These are phyloP conservation scores for Aphanoascus verrucosus DNA, from an alignment of 2,329 filamentous ascomycete genomes.

Conservation along the genomic window DNA sequence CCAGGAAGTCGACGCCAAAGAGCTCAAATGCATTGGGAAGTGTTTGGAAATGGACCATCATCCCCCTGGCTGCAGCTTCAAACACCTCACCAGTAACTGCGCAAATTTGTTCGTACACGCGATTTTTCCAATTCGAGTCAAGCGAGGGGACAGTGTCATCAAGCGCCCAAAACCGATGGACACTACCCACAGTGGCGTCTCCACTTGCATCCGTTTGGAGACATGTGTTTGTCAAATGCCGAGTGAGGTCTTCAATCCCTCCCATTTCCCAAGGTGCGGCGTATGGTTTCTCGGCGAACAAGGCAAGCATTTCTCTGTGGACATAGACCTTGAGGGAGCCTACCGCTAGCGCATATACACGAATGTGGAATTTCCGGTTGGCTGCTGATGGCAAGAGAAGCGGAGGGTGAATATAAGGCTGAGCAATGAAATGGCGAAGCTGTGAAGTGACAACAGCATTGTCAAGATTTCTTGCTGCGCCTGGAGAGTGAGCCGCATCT, in stretches of 20 bases:
- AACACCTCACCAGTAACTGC: conserved; percentile 65
- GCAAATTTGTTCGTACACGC: conserved; percentile 66
- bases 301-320: conserved; percentile 80
- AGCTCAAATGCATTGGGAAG: conserved; percentile 82
- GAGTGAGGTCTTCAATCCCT: conserved; percentile 47
- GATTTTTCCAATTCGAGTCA: conserved; percentile 41
- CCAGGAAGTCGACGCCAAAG: conserved; percentile 82
- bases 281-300: conserved; percentile 75
- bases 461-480: conserved; percentile 7
- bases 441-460: conserved; percentile 69
- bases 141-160: conserved; percentile 27
- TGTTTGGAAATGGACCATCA: conserved; percentile 86
- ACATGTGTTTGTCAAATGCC: conserved; percentile 92
- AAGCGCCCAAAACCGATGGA: conserved; percentile 65
- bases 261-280: conserved; percentile 44
- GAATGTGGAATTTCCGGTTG: conserved; percentile 82
- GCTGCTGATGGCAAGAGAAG: conserved; percentile 57
- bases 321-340: conserved; percentile 74
- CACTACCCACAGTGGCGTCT: conserved; percentile 47
- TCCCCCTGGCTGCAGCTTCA: conserved; percentile 70
- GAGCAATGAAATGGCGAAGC: conserved; percentile 88
- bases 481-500: conserved; percentile 15
- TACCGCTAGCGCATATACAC: conserved; percentile 75
- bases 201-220: conserved; percentile 53
- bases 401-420: conserved; percentile 86